Base-by-base conservation (phyloP, 345 rosid species). In the Mercurialis annua region DNA sequence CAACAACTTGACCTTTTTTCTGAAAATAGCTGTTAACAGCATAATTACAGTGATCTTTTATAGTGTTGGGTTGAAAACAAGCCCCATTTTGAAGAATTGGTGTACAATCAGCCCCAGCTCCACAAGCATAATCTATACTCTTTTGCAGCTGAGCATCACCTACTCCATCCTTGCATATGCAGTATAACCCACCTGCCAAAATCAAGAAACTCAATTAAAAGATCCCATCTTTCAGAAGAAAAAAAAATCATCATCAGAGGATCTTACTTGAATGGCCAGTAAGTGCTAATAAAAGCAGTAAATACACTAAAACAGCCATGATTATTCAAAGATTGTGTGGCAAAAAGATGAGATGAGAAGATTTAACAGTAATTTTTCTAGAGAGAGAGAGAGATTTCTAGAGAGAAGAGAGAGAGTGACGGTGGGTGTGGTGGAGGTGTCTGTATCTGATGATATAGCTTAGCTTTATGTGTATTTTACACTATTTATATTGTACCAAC, bases 21-120 rank as follows among this genome's bases (percentile, higher is more conserved):
- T 94, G 97, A 79, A 77, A 94, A 71, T 86, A 91, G 70, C 86
- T 91, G 77, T 94, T 94, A 11, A 82, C 99, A 8, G 97, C 97
- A 71, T 85, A 94, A 65, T 74, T 83, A 77, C 99, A 94, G 86
- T 94, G 99, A 62, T 77, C 84, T 68, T 87, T 92, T 46, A 91
- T 64, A 18, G 92, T 87, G 84, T 94, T 87, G 29, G 97, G 99
- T 36, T 82, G 81, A 73, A 53, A 94, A 77, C 99, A 94, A 30
- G 71, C 80, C 36, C 96, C 99, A 67, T 53, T 90, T 70, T 83
- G 87, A 31, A 79, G 66, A 62, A 72, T 72, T 15, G 61, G 56
- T 20, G 70, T 20, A 48, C 76, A 76, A 52, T 71, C 80, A 14
- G 76, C 80, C 51, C 76, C 76, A 40, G 90, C 83, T 74, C 96